Base-by-base conservation (phyloP, 768 basidiomycete species). In the Mycena filopes region DNA sequence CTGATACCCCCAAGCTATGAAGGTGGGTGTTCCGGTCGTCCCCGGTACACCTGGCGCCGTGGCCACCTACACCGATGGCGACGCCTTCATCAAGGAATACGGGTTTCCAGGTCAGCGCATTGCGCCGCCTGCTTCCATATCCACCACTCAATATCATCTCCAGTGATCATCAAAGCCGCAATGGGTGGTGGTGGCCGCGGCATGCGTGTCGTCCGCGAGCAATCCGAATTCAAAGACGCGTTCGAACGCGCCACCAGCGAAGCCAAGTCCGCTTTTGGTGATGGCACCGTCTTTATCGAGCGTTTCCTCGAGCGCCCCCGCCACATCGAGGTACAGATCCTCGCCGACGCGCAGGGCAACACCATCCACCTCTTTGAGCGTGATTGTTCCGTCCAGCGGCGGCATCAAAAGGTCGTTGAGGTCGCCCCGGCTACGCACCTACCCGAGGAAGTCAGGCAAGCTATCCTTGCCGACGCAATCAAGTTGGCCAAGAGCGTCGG, bases 351-450 rank as follows among this genome's bases (percentile, higher is more conserved):
- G 3, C 79, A 88, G 57, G 98, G 98, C 41, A 99, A 99, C 83
- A 93, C 93, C 38, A 94, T 99, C 66, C 98, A 99, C 77, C 88
- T 99, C 31, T 99, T 99, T 72, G 98, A 99, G 78, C 95, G 98
- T 76, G 98, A 99, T 77, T 99, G 98, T 76, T 99, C 98, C 31
- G 98, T 99, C 13, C 98, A 99, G 78, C 84, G 98, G 65, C 86
- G 98, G 64, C 98, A 99, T 80, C 98, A 99, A 77, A 99, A 98
- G 79, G 97, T 99, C 65, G 98, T 99, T 67, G 98, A 99, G 79
- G 96, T 98, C 51, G 98, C 98, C 0, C 98, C 98, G 28, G 97
- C 98, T 26, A 95, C 92, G 26, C 94, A 97, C 75, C 86, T 99
- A 45, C 90, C 93, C 33, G 96, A 99, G 61, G 92, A 96, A 72